Evolutionary conservation across 163 green algal genomes (phyloP), one percentile per base, ranked within the genome.

Genomic region (Chloroidium sp.): DNA sequence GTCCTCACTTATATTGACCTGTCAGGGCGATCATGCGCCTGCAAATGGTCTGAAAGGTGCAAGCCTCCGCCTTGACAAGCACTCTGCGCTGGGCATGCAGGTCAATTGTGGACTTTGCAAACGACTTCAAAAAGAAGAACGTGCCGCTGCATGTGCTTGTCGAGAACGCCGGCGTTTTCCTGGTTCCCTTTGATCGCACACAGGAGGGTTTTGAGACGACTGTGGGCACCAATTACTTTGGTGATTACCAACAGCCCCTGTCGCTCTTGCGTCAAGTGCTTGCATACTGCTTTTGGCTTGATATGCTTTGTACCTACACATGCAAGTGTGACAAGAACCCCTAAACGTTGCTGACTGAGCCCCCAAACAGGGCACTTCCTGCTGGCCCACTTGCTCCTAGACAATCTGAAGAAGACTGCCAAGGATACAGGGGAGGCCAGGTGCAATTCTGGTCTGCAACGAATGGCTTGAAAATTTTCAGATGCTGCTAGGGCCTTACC

Each of bases 141-240:
- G 69, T 81, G 77, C 80, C 77, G 4, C 69, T 86, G 72, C 77
- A 86, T 64, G 62, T 75, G 64, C 83, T 86, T n/a, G 77, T 86
- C 14, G 84, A 86, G 77, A 84, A 84, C 69, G 85, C 80, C 58
- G 85, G 85, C 2, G 80, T 84, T 2, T 85, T 85, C 59, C 69
- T 83, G 12, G 67, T 78, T 62, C 59, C 78, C 1, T 60, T 81
- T 62, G 74, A 79, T 61, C 62, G 64, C 58, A 88, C 85, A 57
- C 59, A 85, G 58, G 85, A 88, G 61, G 85, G 85, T 60, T 87
- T 87, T 64, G 85, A 88, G 80, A 77, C 59, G 1, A 83, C 78
- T 1, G 68, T 83, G 2, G 82, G 82, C 58, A 86, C 75, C 75
- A 86, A 86, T 61, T 82, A 82, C 69, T 78, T 78, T 74, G 80